Base-by-base conservation (phyloP, 305 asterid species). In the Plantago coronopus region DNA sequence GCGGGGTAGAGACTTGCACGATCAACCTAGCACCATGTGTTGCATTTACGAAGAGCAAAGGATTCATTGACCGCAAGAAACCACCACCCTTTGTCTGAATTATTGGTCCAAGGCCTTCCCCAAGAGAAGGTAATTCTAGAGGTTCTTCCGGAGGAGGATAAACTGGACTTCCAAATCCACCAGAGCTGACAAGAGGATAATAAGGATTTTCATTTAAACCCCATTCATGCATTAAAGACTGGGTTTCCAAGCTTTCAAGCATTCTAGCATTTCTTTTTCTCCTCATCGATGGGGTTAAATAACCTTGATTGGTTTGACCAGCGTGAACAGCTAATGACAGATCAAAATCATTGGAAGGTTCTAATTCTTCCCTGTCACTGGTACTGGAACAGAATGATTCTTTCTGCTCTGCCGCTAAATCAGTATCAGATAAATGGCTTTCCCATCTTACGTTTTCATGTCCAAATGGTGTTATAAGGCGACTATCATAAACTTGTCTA, bases 131-230 rank as follows among this genome's bases (percentile, higher is more conserved):
- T 49, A 74, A 61, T 59, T 65, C 67, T 27, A 69, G 65, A 29
- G 86, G 84, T 60, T 81, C 85, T 75, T 81, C 83, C 17, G 74
- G 66, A 48, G 87, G 83, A 54, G 75, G 53, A 76, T 81, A 80
- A 29, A 91, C 79, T 5, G 96, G 96, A 71, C 98, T 91, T 63
- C 98, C 96, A 76, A 91, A 91, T 63, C 90, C 95, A 66, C 87
- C 88, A 31, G 89, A 74, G 67, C 62, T 61, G 64, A 53, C 64
- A 46, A 57, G 65, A 54, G 87, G 82, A 54, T 87, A 78, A 74
- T 67, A 56, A 69, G 82, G 68, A 68, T 65, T 76, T 67, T 88
- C 95, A 45, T 70, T 68, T 60, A 91, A 68, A 74, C 95, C 96
- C 98, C 95, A 84, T 66, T 80, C 79, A 6, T 72, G 76, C 95